Base-by-base conservation (phyloP, 805 yeast species). In the Pichia phayaonensis region DNA sequence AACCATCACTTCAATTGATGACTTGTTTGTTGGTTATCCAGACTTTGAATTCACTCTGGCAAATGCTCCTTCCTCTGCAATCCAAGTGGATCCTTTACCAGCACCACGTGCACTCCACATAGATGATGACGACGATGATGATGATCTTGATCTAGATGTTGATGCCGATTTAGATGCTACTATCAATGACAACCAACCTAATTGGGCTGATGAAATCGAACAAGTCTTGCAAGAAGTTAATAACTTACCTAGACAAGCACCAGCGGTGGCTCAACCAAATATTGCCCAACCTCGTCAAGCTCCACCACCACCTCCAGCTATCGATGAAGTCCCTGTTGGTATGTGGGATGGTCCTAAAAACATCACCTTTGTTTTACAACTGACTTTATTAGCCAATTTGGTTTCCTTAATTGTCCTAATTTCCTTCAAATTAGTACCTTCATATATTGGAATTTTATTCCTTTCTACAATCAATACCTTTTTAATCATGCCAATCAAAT, bases 401-500 rank as follows among this genome's bases (percentile, higher is more conserved):
- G 55, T 56, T n/a, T 51, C 59, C 1, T 40, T 58, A 12, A 58
- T 54, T 4, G 56, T 54, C 2, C 23, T 64, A 12, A 58, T 61
- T 10, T 44, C 53, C 8, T 56, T 62, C 26, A 62, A 62, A 42
- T 54, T 59, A 26, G 38, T 60, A 23, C 67, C 67, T 2, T 55
- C 63, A 2, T 46, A 58, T 31, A 31, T 59, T 15, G 66, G 65
- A 15, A 16, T 15, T 38, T 1, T 47, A 38, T 43, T 39, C 21
- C 46, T 31, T 2, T 16, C 18, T 11, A 24, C 31, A 16, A 24
- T 41, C 20, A 23, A 10, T n/a, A 8, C 18, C 18, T 7, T 34
- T 3, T 2, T 34, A 34, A 2, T 34, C 7, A 34, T n/a, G 4
- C 38, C 38, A 2, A 2, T n/a, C 4, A 34, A 34, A 8, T 34